These are phyloP conservation scores for Furcasterigmium furcatum DNA, from an alignment of 2,329 filamentous ascomycete species.

Conservation along the genomic window DNA sequence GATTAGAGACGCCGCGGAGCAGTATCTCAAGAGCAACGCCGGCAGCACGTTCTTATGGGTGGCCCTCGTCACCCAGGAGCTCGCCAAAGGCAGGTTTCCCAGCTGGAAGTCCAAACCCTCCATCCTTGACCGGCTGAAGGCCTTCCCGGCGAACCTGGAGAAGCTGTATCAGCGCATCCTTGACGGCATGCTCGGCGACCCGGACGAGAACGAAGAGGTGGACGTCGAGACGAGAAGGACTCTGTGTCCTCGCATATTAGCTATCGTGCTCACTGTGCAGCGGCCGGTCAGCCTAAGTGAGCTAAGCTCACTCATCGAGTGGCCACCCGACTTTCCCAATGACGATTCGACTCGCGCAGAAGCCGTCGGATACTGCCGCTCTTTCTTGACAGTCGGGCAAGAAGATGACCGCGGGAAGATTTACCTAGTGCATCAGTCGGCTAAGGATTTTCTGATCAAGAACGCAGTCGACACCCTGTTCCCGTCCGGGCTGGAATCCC, in stretches of 20 bases:
- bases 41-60: constrained; percentile 37
- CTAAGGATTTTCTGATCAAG: constrained; percentile 32
- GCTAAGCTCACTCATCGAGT: background rate
- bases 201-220: background rate
- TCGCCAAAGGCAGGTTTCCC: background rate
- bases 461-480: constrained; percentile 19
- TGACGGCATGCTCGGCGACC: constrained; percentile 18
- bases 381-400: background rate
- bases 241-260: background rate
- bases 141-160: constrained; percentile 28
- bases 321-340: background rate
- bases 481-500: constrained; percentile 14
- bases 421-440: constrained; percentile 39
- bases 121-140: background rate
- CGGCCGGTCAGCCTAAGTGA: background rate
- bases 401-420: constrained; percentile 13
- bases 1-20: constrained; percentile 7
- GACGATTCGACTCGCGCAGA: background rate
- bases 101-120: background rate
- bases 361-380: background rate
- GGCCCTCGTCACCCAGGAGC: constrained; percentile 15
- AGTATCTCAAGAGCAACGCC: constrained; percentile 23
- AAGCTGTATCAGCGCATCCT: constrained; percentile 35
- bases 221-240: background rate
- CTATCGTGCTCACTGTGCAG: background rate